Evolutionary conservation across 768 basidiomycete species (phyloP).

Genomic region (Hirschioporus abietinus): DNA sequence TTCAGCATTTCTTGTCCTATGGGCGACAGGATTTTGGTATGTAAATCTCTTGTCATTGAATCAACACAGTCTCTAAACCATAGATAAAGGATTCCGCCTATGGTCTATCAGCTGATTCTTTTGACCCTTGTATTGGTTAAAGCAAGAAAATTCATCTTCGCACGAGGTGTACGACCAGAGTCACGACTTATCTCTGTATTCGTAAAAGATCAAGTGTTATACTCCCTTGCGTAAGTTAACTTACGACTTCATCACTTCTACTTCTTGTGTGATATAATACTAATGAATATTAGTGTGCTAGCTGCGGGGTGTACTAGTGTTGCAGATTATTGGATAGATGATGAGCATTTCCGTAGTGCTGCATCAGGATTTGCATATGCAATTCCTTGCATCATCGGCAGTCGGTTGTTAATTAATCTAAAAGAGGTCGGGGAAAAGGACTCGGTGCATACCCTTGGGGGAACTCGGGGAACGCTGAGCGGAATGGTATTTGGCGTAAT

Average conservation of each 20-base stretch:
- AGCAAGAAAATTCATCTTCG: neutral
- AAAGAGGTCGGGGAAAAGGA: neutral
- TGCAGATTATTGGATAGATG: neutral
- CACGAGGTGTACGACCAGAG: neutral
- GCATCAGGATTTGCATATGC: neutral
- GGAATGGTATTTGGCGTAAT: neutral
- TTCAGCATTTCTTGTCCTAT: neutral
- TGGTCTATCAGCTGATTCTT: neutral
- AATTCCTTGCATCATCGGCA: neutral
- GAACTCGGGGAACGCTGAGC: neutral
- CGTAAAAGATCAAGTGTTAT: neutral
- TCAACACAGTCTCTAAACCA: neutral
- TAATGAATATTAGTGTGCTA: neutral
- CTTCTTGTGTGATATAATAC: neutral
- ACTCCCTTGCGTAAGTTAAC: neutral
- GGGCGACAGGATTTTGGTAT: neutral
- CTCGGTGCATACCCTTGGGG: neutral
- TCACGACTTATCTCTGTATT: neutral
- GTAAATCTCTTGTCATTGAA: neutral
- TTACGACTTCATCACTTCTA: neutral
- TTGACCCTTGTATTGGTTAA: neutral
- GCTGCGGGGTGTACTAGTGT: neutral
- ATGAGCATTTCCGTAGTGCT: neutral
- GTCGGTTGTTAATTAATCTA: neutral
- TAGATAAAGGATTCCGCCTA: neutral